These are phyloP conservation scores for Lactarius hengduanensis DNA, from an alignment of 768 basidiomycete species.

Conservation along the genomic window DNA sequence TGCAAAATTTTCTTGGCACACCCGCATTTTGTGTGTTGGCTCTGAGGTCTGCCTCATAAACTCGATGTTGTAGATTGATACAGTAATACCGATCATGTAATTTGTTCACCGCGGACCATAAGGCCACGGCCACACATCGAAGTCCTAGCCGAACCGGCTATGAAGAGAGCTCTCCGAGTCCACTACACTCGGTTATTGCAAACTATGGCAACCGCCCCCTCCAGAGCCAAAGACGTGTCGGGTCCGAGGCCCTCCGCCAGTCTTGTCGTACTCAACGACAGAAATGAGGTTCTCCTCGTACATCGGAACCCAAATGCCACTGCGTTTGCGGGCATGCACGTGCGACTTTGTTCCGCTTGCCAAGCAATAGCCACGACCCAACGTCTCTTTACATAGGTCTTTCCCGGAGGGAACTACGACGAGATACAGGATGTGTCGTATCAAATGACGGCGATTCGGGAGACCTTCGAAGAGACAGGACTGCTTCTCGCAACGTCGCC, in stretches of 20 bases:
- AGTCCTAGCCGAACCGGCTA: neutral
- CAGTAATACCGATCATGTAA: neutral
- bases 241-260: slow-evolving; percentile 64
- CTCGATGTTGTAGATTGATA: neutral
- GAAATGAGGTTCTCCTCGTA: slow-evolving; percentile 68
- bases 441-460: slow-evolving; percentile 64
- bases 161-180: neutral
- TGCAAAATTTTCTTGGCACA: neutral
- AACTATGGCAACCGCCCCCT: slow-evolving; percentile 13
- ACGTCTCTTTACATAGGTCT: slow-evolving; percentile 50
- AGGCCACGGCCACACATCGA: too few species aligned
- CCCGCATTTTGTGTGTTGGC: neutral
- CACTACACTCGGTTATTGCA: neutral
- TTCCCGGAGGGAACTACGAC: slow-evolving; percentile 74
- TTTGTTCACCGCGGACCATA: neutral
- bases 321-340: slow-evolving; percentile 66
- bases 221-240: slow-evolving; percentile 15
- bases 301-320: slow-evolving; percentile 64
- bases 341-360: slow-evolving; percentile 36
- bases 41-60: neutral
- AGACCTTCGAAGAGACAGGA: slow-evolving; percentile 77
- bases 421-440: slow-evolving; percentile 55
- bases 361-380: neutral
- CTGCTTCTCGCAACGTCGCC: slow-evolving; percentile 53
- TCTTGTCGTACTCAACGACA: slow-evolving; percentile 59